Evolutionary conservation across 108 stramenopile genomes (phyloP).

Genomic region (Asterionellopsis glacialis): DNA sequence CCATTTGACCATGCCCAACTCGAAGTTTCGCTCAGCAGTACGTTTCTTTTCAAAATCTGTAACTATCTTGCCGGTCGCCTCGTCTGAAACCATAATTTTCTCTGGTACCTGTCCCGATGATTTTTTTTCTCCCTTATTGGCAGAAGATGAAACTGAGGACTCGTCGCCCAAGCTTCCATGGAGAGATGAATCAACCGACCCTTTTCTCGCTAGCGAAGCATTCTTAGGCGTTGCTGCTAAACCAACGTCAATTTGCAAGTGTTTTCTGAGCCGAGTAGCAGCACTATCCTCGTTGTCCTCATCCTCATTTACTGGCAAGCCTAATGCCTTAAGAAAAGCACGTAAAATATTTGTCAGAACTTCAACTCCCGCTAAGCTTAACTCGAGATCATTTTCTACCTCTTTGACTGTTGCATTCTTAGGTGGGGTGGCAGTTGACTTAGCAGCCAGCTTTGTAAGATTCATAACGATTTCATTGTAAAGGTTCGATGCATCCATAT

Average conservation of each 20-base stretch:
- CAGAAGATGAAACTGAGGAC: slow-evolving; percentile 4
- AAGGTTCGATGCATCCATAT: slow-evolving; percentile 87
- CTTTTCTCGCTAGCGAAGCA: not conserved
- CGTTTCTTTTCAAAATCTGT: slow-evolving; percentile 85
- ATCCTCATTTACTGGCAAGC: slow-evolving; percentile 52
- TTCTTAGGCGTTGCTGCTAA: slow-evolving; percentile 2
- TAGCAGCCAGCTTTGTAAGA: slow-evolving; percentile 75
- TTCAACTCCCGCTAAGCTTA: slow-evolving; percentile 71
- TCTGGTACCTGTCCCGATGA: not conserved
- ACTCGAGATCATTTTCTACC: slow-evolving; percentile 58
- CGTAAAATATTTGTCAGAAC: slow-evolving; percentile 72
- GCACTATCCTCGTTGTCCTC: slow-evolving; percentile 50
- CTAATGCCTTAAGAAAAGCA: slow-evolving; percentile 63
- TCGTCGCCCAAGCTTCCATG: not conserved
- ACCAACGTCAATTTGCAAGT: slow-evolving; percentile 44
- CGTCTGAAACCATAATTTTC: slow-evolving; percentile 6
- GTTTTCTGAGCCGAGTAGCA: slow-evolving; percentile 43
- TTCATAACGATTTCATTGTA: slow-evolving; percentile 92
- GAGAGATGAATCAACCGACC: not conserved
- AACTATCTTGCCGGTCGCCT: slow-evolving; percentile 43
- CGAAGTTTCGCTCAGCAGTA: slow-evolving; percentile 81
- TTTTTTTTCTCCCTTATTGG: slow-evolving; percentile 13
- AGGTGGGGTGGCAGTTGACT: slow-evolving; percentile 27
- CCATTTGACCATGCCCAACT: slow-evolving; percentile 91
- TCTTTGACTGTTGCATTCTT: slow-evolving; percentile 40